A percentile compares a stretch with the other conserved stretches of the same genome.
phyloP scores from a whole-genome alignment of 2,329 filamentous ascomycete species.

The Lasiodiplodia gonubiensis region DNA sequence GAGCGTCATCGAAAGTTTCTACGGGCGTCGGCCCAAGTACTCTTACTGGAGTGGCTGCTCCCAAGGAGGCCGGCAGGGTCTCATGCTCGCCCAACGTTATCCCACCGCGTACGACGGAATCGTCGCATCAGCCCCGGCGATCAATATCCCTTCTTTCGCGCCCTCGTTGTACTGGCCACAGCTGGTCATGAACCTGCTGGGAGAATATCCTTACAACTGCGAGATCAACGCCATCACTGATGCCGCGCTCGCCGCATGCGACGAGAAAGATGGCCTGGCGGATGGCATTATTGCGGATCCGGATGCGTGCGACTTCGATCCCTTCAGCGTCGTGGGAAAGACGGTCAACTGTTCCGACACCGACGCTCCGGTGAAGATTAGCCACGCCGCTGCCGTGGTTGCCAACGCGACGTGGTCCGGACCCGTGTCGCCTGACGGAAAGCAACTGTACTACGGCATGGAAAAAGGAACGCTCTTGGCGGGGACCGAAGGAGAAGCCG shows the following conservation, averaged over 20 bases:
- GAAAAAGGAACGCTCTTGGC: constrained; percentile 31
- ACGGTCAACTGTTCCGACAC: constrained; percentile 29
- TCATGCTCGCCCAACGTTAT: constrained; percentile 40
- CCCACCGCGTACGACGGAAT: constrained; percentile 41
- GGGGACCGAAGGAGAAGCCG: not conserved
- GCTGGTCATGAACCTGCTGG: constrained; percentile 36
- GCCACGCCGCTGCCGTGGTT: constrained; percentile 31
- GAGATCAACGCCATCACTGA: constrained; percentile 35
- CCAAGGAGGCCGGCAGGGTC: constrained; percentile 41
- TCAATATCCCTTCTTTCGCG: constrained; percentile 31
- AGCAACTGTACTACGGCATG: constrained; percentile 33
- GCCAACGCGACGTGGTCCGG: constrained; percentile 34
- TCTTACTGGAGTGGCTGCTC: constrained; percentile 47
- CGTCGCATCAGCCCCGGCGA: constrained; percentile 38
- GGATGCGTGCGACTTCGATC: constrained; percentile 34
- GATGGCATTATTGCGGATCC: constrained; percentile 41
- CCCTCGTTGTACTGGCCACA: constrained; percentile 36
- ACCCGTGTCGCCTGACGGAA: constrained; percentile 30
- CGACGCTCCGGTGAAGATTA: constrained; percentile 17
- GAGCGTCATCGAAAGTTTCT: constrained; percentile 40
- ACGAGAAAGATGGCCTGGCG: constrained; percentile 38
- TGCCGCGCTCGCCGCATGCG: constrained; percentile 35
- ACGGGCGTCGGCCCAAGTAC: constrained; percentile 39
- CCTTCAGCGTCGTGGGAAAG: constrained; percentile 29
- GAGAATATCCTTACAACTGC: constrained; percentile 30